A percentile compares a stretch with the other conserved stretches of the same genome.
Conservation (phyloP, 257 asterid genomes). For the Solanum habrochaites region DNA sequence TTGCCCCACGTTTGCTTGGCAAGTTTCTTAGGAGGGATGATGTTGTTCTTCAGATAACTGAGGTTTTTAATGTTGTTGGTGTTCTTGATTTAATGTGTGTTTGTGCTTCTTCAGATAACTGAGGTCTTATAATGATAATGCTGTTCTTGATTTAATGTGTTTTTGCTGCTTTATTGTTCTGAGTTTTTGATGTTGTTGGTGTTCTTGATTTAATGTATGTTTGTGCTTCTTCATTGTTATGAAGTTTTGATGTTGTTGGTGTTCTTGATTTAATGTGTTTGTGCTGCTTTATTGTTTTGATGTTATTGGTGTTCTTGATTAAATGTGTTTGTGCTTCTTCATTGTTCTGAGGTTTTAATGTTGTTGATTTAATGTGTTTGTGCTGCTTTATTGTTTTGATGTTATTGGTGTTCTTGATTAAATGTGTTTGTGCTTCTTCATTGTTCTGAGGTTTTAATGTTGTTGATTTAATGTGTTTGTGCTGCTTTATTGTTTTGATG, state of each 20-base stretch:
- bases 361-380: background rate
- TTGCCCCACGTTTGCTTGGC: constrained; percentile 91
- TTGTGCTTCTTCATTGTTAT: background rate
- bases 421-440: background rate
- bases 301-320: background rate
- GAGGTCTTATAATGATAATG: no score
- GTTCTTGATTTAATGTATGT: background rate
- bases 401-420: background rate
- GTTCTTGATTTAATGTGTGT: background rate
- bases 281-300: background rate
- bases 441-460: background rate
- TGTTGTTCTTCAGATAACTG: constrained; percentile 85
- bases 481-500: background rate
- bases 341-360: background rate
- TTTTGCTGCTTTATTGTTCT: background rate
- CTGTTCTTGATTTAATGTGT: background rate
- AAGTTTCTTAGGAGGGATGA: constrained; percentile 72
- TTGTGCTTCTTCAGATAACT: background rate
- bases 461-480: background rate
- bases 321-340: background rate
- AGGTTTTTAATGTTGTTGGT: constrained; percentile 22
- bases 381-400: background rate
- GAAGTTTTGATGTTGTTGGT: background rate
- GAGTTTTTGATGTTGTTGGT: constrained; percentile 28
- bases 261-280: background rate